Conservation (phyloP, 495 filamentous ascomycete genomes). For the Diplogelasinospora grovesii region DNA sequence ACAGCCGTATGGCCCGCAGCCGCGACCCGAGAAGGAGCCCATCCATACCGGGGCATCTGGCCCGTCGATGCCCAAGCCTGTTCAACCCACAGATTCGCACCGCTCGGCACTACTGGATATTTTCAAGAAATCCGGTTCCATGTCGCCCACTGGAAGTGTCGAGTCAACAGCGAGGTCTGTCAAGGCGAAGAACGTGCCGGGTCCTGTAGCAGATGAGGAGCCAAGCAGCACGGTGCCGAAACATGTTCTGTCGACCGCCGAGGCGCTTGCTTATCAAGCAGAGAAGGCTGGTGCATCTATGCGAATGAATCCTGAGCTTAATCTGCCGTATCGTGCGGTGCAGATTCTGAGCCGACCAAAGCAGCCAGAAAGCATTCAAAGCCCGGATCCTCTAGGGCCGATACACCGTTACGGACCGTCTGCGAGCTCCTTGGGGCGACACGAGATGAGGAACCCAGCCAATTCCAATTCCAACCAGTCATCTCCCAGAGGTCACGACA, state of each 20-base stretch:
- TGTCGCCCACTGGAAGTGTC: slow-evolving; percentile 19
- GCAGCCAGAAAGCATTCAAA: slow-evolving; percentile 12
- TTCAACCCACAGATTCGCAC: slow-evolving; percentile 37
- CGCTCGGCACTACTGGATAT: slow-evolving; percentile 40
- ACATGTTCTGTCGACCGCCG: slow-evolving; percentile 17
- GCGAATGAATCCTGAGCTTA: slow-evolving; percentile 32
- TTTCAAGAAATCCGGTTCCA: slow-evolving; percentile 37
- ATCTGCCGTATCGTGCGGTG: slow-evolving; percentile 35
- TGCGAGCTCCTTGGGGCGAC: slow-evolving; percentile 2
- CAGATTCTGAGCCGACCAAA: slow-evolving; percentile 35
- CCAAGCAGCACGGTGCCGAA: slow-evolving; percentile 8
- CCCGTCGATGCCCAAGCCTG: slow-evolving; percentile 14
- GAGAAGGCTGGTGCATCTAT: slow-evolving; percentile 25
- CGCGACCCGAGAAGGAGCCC: slow-evolving; percentile 1
- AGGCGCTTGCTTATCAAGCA: slow-evolving; percentile 18
- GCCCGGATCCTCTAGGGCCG: slow-evolving; percentile 8
- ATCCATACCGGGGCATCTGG: background rate
- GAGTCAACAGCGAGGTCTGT: slow-evolving; percentile 14
- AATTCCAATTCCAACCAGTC: slow-evolving; percentile 1
- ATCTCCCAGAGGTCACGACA: too few relatives aligned
- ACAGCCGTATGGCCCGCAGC: slow-evolving; percentile 6
- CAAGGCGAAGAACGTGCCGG: slow-evolving; percentile 4
- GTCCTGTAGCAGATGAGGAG: slow-evolving; percentile 11
- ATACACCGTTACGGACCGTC: slow-evolving; percentile 12
- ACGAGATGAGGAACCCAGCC: slow-evolving; percentile 2